These are phyloP conservation scores for Pichia sp. DNA, from an alignment of 1,139 yeast species.

Conservation along the genomic window DNA sequence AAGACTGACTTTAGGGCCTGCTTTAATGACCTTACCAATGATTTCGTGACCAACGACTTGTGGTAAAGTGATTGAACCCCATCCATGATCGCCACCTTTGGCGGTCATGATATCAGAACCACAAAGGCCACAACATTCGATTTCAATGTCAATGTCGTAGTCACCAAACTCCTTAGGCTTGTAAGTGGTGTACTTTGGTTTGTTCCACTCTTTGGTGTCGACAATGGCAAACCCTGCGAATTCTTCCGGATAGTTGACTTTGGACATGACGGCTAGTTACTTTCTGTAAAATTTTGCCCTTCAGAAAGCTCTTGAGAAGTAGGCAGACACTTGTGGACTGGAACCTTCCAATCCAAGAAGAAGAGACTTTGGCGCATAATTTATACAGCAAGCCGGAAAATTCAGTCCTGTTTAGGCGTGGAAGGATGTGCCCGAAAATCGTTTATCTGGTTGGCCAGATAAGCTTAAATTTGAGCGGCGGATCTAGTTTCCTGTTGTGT, in stretches of 20 bases:
- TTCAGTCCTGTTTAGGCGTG: background rate
- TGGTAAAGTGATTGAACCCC: slow-evolving; percentile 36
- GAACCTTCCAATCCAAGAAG: too few relatives aligned
- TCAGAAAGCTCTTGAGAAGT: too few relatives aligned
- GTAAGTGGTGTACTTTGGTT: slow-evolving; percentile 38
- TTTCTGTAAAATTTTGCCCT: too few relatives aligned
- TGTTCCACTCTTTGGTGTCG: slow-evolving; percentile 40
- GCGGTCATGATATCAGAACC: slow-evolving; percentile 48
- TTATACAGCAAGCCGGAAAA: background rate
- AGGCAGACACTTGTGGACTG: too few relatives aligned
- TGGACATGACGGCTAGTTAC: slow-evolving; percentile 2
- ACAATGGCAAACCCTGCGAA: slow-evolving; percentile 44
- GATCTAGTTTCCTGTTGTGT: background rate
- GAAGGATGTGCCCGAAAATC: background rate
- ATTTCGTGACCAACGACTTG: slow-evolving; percentile 46
- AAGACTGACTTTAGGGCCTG: slow-evolving; percentile 42
- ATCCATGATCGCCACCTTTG: slow-evolving; percentile 34
- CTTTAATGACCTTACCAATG: slow-evolving; percentile 39
- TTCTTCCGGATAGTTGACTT: slow-evolving; percentile 39
- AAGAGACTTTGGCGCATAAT: background rate
- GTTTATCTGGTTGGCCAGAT: background rate
- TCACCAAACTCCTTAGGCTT: slow-evolving; percentile 48
- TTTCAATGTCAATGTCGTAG: slow-evolving; percentile 51
- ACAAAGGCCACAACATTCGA: slow-evolving; percentile 56
- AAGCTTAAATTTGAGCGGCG: background rate